Conservation (phyloP, 2,329 filamentous ascomycete species). For the Bipolaris oryzae region DNA sequence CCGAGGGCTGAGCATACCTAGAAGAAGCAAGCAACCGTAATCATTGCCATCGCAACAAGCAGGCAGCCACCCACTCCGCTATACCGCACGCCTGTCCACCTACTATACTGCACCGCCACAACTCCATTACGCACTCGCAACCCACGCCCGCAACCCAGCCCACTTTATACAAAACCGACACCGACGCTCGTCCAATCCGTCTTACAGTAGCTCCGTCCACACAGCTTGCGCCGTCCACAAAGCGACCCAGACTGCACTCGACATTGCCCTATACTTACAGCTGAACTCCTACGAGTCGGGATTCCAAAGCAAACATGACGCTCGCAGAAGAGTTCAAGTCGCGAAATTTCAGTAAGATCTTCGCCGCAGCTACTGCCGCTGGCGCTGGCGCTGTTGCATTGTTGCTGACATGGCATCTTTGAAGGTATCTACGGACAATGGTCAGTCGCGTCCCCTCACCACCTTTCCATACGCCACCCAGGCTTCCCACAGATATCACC, state of each 20-base stretch:
- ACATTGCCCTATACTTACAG: neutral
- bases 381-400: constrained; percentile 17
- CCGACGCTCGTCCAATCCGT: constrained; percentile 26
- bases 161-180: constrained; percentile 4
- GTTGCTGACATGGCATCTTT: constrained; percentile 42
- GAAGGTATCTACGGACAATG: constrained; percentile 73
- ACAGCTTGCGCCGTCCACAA: constrained; percentile 33
- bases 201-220: constrained; percentile 28
- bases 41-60: constrained; percentile 19
- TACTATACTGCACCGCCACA: constrained; percentile 39
- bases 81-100: neutral
- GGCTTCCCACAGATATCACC: neutral
- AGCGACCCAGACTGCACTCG: constrained; percentile 20
- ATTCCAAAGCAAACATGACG: constrained; percentile 55
- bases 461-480: neutral
- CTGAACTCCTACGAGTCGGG: neutral
- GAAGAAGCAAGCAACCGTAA: constrained; percentile 16
- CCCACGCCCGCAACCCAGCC: constrained; percentile 27
- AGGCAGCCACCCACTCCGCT: constrained; percentile 31
- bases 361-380: constrained; percentile 8
- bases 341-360: constrained; percentile 67
- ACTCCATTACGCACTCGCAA: constrained; percentile 36
- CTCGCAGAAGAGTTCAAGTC: constrained; percentile 67
- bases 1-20: constrained; percentile 26
- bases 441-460: constrained; percentile 52